phyloP scores from a whole-genome alignment of 768 basidiomycete species.

The Phanerodontia chrysosporium region DNA sequence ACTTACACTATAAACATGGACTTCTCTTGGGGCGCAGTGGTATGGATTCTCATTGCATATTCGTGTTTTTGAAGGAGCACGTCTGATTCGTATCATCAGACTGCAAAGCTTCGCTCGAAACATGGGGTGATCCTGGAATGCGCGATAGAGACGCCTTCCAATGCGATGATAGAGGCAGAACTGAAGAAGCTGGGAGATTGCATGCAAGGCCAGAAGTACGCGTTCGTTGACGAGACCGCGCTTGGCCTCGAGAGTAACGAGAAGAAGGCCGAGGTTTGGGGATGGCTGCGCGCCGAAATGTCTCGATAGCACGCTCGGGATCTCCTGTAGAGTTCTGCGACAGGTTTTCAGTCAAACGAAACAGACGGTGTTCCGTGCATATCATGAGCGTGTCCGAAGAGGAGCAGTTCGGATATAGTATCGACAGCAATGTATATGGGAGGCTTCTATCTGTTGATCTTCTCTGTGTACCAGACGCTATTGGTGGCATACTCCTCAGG shows the following conservation, averaged over 20 bases:
- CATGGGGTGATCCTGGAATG: slow-evolving; percentile 62
- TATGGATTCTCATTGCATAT: slow-evolving; percentile 23
- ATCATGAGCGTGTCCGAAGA: background rate
- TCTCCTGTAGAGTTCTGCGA: background rate
- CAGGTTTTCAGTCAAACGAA: too few relatives aligned
- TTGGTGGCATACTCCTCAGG: slow-evolving; percentile 69
- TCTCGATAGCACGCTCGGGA: slow-evolving; percentile 14
- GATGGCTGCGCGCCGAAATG: slow-evolving; percentile 30
- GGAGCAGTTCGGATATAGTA: background rate
- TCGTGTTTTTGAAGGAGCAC: background rate
- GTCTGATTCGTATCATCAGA: slow-evolving; percentile 25
- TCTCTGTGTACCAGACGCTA: slow-evolving; percentile 71
- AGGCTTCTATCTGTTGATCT: slow-evolving; percentile 26
- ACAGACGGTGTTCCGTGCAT: too few relatives aligned
- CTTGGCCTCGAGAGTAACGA: slow-evolving; percentile 4
- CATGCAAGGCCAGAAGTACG: slow-evolving; percentile 37
- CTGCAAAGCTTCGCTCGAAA: slow-evolving; percentile 50
- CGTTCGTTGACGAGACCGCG: slow-evolving; percentile 28
- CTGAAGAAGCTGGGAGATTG: slow-evolving; percentile 22
- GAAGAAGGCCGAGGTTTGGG: slow-evolving; percentile 24
- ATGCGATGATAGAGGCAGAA: slow-evolving; percentile 12
- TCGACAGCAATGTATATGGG: background rate
- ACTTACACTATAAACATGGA: slow-evolving; percentile 47
- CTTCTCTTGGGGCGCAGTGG: slow-evolving; percentile 38
- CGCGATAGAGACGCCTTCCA: slow-evolving; percentile 23